These are phyloP conservation scores for Thielaviopsis populi DNA, from an alignment of 2,329 filamentous ascomycete species.

Conservation along the genomic window DNA sequence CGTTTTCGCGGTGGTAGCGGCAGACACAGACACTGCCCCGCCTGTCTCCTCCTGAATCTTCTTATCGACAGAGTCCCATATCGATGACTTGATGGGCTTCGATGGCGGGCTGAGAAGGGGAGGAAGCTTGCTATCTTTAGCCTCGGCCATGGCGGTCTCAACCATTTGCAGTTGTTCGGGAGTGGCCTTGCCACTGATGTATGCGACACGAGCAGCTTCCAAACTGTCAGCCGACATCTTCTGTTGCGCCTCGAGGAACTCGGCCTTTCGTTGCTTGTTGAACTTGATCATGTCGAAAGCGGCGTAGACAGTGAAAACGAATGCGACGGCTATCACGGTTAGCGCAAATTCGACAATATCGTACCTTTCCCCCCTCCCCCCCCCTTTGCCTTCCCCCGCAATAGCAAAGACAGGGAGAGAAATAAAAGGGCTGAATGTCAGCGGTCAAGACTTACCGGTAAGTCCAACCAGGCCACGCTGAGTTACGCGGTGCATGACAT, in stretches of 20 bases:
- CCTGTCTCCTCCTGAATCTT: constrained; percentile 16
- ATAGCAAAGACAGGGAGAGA: not conserved
- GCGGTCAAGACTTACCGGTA: constrained; percentile 32
- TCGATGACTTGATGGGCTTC: constrained; percentile 21
- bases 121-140: constrained; percentile 35
- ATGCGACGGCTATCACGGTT: constrained; percentile 33
- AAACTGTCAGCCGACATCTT: constrained; percentile 40
- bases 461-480: constrained; percentile 40
- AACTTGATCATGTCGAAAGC: constrained; percentile 46
- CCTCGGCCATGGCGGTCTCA: constrained; percentile 39
- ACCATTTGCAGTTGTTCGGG: constrained; percentile 42
- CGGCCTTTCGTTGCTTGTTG: constrained; percentile 44
- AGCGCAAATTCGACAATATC: not conserved
- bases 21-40: not conserved
- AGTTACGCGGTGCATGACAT: constrained; percentile 41
- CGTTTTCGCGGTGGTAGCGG: not conserved
- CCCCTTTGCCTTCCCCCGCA: too few species aligned
- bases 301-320: constrained; percentile 42
- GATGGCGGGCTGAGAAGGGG: constrained; percentile 35
- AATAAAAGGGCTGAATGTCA: not conserved
- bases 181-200: constrained; percentile 42
- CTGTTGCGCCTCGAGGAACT: constrained; percentile 42
- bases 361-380: not conserved
- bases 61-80: constrained; percentile 18
- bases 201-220: constrained; percentile 42